phyloP scores from a whole-genome alignment of 352 stramenopile genomes.

The Nothophytophthora sp. region DNA sequence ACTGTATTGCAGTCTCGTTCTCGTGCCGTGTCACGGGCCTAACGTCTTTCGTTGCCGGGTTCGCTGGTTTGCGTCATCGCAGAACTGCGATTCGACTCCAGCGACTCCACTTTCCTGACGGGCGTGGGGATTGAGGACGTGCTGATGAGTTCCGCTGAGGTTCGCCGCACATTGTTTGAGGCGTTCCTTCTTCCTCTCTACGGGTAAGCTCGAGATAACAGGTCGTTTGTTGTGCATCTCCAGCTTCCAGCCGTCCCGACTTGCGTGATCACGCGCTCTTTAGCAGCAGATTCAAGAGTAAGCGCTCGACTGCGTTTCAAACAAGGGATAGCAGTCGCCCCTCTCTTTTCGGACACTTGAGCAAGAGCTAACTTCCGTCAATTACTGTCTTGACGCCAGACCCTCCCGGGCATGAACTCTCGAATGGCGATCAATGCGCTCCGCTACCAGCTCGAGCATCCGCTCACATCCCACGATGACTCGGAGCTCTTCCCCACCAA shows the following conservation, averaged over 20 bases:
- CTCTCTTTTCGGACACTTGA: too few species aligned
- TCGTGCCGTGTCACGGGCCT: not conserved
- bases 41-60: not conserved
- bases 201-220: not conserved
- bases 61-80: not conserved
- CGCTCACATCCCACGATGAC: constrained; percentile 79
- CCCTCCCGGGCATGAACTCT: constrained; percentile 41
- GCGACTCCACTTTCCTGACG: constrained; percentile 77
- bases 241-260: constrained; percentile 55
- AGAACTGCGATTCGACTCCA: constrained; percentile 45
- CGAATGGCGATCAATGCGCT: constrained; percentile 67
- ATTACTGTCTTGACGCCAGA: constrained; percentile 13
- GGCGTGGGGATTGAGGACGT: constrained; percentile 73
- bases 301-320: not conserved
- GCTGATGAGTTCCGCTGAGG: constrained; percentile 32
- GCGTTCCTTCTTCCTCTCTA: not conserved
- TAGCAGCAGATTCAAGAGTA: constrained; percentile 40
- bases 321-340: not conserved
- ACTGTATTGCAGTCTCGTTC: not conserved
- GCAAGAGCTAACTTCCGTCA: not conserved
- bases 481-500: constrained; percentile 47
- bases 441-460: constrained; percentile 77
- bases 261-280: constrained; percentile 50
- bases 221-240: not conserved
- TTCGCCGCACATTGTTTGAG: constrained; percentile 3